Evolutionary conservation across 495 filamentous ascomycete genomes (phyloP).

Genomic region (Barbatosphaeria neglecta): DNA sequence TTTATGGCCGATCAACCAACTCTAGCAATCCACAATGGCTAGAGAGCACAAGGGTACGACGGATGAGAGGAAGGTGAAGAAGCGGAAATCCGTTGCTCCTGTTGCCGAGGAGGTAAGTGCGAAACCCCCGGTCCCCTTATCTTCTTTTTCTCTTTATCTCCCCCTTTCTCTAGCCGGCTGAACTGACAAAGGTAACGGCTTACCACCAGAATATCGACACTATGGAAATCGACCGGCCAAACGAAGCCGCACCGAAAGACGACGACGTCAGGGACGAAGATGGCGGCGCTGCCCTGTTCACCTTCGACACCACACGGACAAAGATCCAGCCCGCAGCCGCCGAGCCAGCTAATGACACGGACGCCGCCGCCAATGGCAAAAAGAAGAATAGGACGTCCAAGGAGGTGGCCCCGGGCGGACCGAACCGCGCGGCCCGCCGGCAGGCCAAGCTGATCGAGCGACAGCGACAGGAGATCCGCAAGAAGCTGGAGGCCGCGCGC

Average conservation of each 20-base stretch:
- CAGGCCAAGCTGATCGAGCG: slow-evolving; percentile 13
- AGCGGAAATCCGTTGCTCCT: no score
- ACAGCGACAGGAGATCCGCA: slow-evolving; percentile 9
- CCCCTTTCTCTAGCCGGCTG: no score
- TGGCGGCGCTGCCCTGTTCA: slow-evolving; percentile 5
- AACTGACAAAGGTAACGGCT: no score
- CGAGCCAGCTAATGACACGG: background rate
- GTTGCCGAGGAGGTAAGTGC: no score
- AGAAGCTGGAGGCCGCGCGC: background rate
- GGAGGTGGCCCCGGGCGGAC: background rate
- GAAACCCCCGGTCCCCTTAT: no score
- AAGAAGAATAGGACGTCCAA: background rate
- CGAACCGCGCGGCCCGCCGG: slow-evolving; percentile 13
- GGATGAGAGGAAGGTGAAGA: background rate
- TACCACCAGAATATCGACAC: no score
- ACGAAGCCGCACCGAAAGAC: background rate
- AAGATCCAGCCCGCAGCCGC: slow-evolving; percentile 1
- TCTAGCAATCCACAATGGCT: background rate
- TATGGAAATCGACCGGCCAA: background rate
- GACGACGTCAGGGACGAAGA: slow-evolving; percentile 1
- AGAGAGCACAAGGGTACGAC: background rate
- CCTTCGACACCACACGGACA: slow-evolving; percentile 11
- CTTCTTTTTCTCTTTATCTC: no score
- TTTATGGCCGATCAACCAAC: no score
- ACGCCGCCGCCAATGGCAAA: no score